A percentile compares a stretch with the other conserved stretches of the same genome.
These are phyloP conservation scores for Lepidopterella palustris DNA, from an alignment of 495 filamentous ascomycete species.

Conservation along the genomic window DNA sequence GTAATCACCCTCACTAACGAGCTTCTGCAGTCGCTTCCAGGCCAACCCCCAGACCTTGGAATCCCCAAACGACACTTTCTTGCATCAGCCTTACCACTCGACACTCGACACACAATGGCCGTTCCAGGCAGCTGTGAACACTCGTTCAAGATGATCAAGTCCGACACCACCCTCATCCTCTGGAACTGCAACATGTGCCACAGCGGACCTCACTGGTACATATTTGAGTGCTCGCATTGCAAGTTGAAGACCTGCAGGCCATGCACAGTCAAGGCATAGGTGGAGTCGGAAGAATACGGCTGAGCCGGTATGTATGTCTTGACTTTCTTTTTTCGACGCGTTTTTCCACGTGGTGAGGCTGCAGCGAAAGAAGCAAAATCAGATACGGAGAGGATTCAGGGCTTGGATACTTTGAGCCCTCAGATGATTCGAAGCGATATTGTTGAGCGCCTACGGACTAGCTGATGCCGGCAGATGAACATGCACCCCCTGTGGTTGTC, in stretches of 20 bases:
- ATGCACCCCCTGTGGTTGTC: neutral
- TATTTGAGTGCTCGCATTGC: conserved; percentile 74
- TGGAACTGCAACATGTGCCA: conserved; percentile 76
- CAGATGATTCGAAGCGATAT: no score
- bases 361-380: neutral
- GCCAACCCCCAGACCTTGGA: no score
- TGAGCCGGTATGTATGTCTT: neutral
- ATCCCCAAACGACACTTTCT: neutral
- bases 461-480: neutral
- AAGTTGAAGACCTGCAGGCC: conserved; percentile 66
- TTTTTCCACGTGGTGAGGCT: conserved; percentile 8
- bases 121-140: conserved; percentile 59
- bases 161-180: conserved; percentile 63
- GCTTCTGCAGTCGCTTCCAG: conserved; percentile 6
- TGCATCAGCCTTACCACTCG: neutral
- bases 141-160: conserved; percentile 70
- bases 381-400: no score
- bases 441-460: neutral
- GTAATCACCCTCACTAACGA: conserved; percentile 23
- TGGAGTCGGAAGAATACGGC: neutral
- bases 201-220: conserved; percentile 73
- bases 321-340: neutral
- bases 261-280: conserved; percentile 54
- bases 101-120: conserved; percentile 56
- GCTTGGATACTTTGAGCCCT: no score